Evolutionary conservation across 768 basidiomycete species (phyloP).

Genomic region (Gelatoporia subvermispora): DNA sequence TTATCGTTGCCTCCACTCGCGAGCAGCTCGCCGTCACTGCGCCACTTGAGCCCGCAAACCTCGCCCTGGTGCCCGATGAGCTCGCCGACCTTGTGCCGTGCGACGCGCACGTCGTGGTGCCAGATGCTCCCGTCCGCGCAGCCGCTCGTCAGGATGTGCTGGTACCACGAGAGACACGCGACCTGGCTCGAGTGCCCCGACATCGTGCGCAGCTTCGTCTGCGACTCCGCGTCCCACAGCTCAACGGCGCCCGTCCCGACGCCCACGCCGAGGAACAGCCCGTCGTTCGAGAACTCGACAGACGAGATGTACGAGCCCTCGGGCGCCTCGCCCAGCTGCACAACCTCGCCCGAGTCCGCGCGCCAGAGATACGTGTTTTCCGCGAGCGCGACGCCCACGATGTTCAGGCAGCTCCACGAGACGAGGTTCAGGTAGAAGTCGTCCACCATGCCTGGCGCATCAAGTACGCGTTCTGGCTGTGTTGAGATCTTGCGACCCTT

Average conservation of each 20-base stretch:
- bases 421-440: conserved; percentile 97
- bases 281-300: conserved; percentile 77
- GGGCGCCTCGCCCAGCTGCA: conserved; percentile 67
- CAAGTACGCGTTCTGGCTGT: conserved; percentile 87
- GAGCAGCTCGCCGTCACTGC: conserved; percentile 80
- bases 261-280: conserved; percentile 78
- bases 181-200: conserved; percentile 78
- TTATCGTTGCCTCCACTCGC: conserved; percentile 98
- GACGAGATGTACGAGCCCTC: conserved; percentile 73
- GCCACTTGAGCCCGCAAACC: conserved; percentile 90
- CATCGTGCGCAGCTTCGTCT: conserved; percentile 88
- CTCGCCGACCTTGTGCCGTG: conserved; percentile 82
- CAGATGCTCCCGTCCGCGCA: conserved; percentile 94
- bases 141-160: conserved; percentile 81
- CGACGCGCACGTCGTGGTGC: conserved; percentile 90
- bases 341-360: conserved; percentile 85
- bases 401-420: conserved; percentile 82
- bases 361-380: conserved; percentile 91
- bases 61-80: conserved; percentile 88
- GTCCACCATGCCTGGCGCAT: conserved; percentile 89
- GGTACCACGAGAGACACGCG: conserved; percentile 81
- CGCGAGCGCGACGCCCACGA: conserved; percentile 86
- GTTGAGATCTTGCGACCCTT: conserved; percentile 83
- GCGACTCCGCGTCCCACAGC: conserved; percentile 87
- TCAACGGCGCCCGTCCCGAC: conserved; percentile 81